Evolutionary conservation across 768 basidiomycete genomes (phyloP), one percentile per base, ranked within the genome.

Genomic region (Macrolepiota fuliginosa): DNA sequence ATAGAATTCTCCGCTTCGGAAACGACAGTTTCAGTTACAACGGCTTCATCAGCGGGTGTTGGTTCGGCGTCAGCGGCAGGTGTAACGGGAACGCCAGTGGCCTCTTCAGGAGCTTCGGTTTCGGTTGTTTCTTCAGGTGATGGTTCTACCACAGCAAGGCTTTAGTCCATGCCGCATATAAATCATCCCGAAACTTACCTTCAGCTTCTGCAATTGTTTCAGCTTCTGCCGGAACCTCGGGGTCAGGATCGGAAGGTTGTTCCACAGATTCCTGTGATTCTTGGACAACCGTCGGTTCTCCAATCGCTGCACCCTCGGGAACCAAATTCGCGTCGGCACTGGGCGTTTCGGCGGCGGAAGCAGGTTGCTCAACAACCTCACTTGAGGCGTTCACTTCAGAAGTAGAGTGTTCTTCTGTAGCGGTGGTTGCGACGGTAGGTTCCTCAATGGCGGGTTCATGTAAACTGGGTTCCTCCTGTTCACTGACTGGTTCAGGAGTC

Each of bases 231-330:
- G 32, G 11, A 29, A 24, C 29, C 25, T 55, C 54, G 27, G n/a
- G 46, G 46, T 19, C 50, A 15, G 60, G 47, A 0, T 54, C 57
- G 13, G 39, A 45, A 3, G 29, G 3, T 39, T 51, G 9, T 51
- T 54, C 35, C 15, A 27, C 50, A 27, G 47, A 27, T 5, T 9
- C 42, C 47, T 27, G 19, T 9, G 53, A 50, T 10, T 54, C 57
- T 40, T 65, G 58, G 49, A 52, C 54, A 53, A 19, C n/a, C 4
- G 55, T 25, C 13, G 46, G 13, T 11, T 40, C 62, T 47, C 63
- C 61, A n/a, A 62, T 45, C 1, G 45, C 29, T 22, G 53, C 50
- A 15, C 19, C 47, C 24, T 24, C 47, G 10, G 47, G 47, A 27
- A 49, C 47, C 24, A 35, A 29, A 1, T 55, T 47, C 32, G 36